Percentiles rank a stretch among this genome's conserved stretches.
Conservation (phyloP, 768 basidiomycete genomes). For the Amanita inopinata region DNA sequence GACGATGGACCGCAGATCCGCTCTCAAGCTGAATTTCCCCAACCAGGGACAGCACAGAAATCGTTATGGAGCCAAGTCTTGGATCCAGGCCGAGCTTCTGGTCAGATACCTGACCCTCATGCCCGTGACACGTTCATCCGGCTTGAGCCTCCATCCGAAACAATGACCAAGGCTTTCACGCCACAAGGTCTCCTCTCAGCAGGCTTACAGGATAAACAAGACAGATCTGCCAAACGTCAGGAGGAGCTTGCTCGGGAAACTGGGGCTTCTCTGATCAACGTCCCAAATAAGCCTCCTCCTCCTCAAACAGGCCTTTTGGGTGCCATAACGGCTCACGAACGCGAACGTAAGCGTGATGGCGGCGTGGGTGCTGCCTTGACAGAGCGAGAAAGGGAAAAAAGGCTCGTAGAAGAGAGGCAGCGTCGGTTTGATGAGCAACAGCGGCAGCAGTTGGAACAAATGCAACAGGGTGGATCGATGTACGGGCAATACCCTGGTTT, state of each 20-base stretch:
- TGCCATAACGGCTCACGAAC: conserved; percentile 91
- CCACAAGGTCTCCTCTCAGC: conserved; percentile 92
- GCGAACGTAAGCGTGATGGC: conserved; percentile 89
- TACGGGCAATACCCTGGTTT: conserved; percentile 47
- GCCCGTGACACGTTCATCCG: conserved; percentile 59
- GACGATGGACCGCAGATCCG: conserved; percentile 46
- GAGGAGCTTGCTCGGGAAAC: conserved; percentile 90
- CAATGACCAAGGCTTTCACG: conserved; percentile 88
- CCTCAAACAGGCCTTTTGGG: conserved; percentile 94
- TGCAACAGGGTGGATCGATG: conserved; percentile 70
- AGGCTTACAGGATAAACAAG: conserved; percentile 91
- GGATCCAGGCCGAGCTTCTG: conserved; percentile 50
- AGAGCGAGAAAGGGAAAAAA: conserved; percentile 88
- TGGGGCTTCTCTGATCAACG: conserved; percentile 88
- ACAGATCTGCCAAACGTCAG: conserved; percentile 90
- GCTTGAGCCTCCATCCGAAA: conserved; percentile 54
- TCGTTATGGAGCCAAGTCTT: conserved; percentile 86
- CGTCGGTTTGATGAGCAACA: conserved; percentile 89
- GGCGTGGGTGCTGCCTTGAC: conserved; percentile 92
- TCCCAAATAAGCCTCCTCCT: conserved; percentile 90
- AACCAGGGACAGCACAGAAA: conserved; percentile 48
- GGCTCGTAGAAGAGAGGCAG: conserved; percentile 86
- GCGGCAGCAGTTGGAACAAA: conserved; percentile 82
- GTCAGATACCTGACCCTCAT: conserved; percentile 29
- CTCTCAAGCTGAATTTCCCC: conserved; percentile 45